Percentiles rank a stretch among this genome's conserved stretches.
phyloP scores from a whole-genome alignment of 192 early-diverging fungal species.

The Rhizophagus clarus region DNA sequence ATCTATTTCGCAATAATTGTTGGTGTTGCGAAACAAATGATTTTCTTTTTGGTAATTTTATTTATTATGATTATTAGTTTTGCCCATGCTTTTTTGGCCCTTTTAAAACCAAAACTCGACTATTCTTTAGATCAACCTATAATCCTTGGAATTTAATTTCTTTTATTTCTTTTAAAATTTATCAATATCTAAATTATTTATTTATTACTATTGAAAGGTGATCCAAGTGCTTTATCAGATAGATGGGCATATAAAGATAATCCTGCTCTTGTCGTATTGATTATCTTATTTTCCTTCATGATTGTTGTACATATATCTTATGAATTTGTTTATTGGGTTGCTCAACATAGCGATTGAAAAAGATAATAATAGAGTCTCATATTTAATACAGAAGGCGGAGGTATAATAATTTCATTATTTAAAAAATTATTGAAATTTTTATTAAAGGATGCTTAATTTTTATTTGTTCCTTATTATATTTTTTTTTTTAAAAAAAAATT shows the following conservation, averaged over 20 bases:
- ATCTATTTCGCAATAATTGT: slow-evolving; percentile 19
- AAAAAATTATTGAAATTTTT: neutral
- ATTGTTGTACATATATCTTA: neutral
- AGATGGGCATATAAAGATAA: neutral
- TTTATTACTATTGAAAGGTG: neutral
- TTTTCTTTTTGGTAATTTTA: neutral
- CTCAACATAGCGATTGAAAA: neutral
- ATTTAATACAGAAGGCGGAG: slow-evolving; percentile 12
- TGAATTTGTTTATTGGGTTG: slow-evolving; percentile 27
- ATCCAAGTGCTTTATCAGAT: neutral
- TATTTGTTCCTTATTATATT: too few species aligned
- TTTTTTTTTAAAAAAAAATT: too few species aligned
- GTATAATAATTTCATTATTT: neutral
- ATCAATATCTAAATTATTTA: neutral
- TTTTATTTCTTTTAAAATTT: neutral
- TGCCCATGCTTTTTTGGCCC: neutral
- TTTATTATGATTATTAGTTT: slow-evolving; percentile 3
- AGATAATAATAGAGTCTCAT: neutral
- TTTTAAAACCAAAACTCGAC: neutral
- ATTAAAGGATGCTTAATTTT: neutral
- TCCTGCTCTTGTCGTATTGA: neutral
- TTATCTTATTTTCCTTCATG: slow-evolving; percentile 10
- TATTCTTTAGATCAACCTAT: neutral
- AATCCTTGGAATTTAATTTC: neutral
- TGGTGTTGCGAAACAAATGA: neutral